A percentile compares a stretch with the other conserved stretches of the same genome.
Conservation (phyloP, 768 basidiomycete species). For the Piloderma croceum region DNA sequence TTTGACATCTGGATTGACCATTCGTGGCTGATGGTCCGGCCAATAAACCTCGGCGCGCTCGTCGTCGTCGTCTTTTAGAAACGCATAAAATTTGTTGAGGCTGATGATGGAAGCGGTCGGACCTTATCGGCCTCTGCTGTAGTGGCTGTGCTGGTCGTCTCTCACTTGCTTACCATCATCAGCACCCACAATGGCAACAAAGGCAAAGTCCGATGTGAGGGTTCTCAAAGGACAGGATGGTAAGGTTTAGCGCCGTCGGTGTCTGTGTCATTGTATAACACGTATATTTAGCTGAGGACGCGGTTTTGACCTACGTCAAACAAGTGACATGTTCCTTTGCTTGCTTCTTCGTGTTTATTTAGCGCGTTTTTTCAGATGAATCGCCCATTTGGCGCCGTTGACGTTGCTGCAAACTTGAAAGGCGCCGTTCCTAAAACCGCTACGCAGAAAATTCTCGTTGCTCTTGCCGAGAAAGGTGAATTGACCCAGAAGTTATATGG, state of each 20-base stretch:
- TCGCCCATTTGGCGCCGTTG: constrained; percentile 89
- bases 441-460: constrained; percentile 76
- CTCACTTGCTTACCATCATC: too few relatives aligned
- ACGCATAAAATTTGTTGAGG: too few relatives aligned
- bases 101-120: too few relatives aligned
- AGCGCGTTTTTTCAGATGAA: constrained; percentile 58
- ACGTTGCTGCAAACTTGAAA: constrained; percentile 87
- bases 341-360: constrained; percentile 8
- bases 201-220: constrained; percentile 50
- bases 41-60: too few relatives aligned
- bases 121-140: too few relatives aligned
- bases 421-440: constrained; percentile 80
- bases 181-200: constrained; percentile 42
- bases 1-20: too few relatives aligned
- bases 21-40: too few relatives aligned
- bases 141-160: too few relatives aligned
- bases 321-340: constrained; percentile 34
- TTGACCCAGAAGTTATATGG: constrained; percentile 83
- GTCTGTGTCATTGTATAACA: neutral
- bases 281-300: constrained; percentile 56
- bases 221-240: constrained; percentile 76
- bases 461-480: constrained; percentile 81
- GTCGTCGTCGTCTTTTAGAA: too few relatives aligned
- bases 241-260: constrained; percentile 15
- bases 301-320: constrained; percentile 75